Evolutionary conservation across 345 rosid species (phyloP).

Genomic region (Lagerstroemia speciosa): DNA sequence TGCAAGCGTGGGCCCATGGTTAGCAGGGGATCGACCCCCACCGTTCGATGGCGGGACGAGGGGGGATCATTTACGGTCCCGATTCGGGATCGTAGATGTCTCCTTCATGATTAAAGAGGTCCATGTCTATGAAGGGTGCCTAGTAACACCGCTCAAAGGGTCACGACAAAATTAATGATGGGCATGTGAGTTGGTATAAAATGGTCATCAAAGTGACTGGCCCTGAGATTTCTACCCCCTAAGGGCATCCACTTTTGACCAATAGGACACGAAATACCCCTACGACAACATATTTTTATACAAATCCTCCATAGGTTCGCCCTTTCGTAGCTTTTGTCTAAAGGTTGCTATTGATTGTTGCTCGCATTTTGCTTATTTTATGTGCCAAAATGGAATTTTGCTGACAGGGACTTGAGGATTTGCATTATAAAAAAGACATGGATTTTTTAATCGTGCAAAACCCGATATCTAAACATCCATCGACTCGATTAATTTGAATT

Average conservation of each 20-base stretch:
- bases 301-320: neutral
- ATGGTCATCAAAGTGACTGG: slow-evolving; percentile 10
- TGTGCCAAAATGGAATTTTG: slow-evolving; percentile 1
- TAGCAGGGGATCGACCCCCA: too few species aligned
- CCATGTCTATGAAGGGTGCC: too few species aligned
- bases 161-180: too few species aligned
- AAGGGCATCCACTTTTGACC: slow-evolving; percentile 29
- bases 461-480: too few species aligned
- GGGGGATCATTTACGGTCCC: too few species aligned
- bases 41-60: too few species aligned
- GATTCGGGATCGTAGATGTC: too few species aligned
- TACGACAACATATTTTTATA: neutral
- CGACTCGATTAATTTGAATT: too few species aligned
- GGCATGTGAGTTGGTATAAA: neutral
- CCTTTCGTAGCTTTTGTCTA: slow-evolving; percentile 9
- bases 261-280: slow-evolving; percentile 7
- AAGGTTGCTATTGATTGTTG: slow-evolving; percentile 17
- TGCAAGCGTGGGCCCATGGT: too few species aligned
- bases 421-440: neutral
- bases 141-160: too few species aligned
- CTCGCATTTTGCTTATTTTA: neutral
- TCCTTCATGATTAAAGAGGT: too few species aligned
- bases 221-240: slow-evolving; percentile 9
- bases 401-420: slow-evolving; percentile 10
- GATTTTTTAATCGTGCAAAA: too few species aligned